phyloP scores from a whole-genome alignment of 306 rosid genomes.

The Rosa persica region DNA sequence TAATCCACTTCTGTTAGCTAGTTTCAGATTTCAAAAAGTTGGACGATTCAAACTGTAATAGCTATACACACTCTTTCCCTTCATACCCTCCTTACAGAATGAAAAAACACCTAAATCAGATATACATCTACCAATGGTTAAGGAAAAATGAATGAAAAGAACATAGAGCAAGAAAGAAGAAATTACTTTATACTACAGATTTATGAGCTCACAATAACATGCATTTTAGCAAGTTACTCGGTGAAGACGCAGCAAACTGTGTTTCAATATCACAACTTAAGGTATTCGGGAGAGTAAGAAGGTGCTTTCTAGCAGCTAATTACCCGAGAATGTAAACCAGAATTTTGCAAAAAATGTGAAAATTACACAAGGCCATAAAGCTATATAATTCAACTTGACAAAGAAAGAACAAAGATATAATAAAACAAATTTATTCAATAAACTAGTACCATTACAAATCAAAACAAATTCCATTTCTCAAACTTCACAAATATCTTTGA shows the following conservation, averaged over 20 bases:
- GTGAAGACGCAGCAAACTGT: neutral
- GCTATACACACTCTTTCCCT: too few relatives aligned
- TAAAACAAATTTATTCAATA: neutral
- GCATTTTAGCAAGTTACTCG: neutral
- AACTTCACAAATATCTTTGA: constrained; percentile 6
- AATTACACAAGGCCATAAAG: neutral
- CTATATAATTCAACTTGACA: neutral
- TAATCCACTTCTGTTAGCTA: neutral
- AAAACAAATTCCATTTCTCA: constrained; percentile 18
- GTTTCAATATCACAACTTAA: neutral
- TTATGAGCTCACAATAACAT: neutral
- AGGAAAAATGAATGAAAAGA: neutral
- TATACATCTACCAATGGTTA: neutral
- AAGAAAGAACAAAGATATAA: neutral
- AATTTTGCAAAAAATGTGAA: neutral
- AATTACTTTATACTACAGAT: neutral
- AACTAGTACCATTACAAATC: constrained; percentile 5
- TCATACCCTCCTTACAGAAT: neutral
- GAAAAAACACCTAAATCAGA: neutral
- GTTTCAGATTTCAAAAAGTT: neutral
- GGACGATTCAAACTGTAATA: neutral
- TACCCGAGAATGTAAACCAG: neutral
- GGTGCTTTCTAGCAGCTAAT: neutral
- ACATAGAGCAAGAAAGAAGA: neutral
- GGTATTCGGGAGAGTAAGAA: neutral